phyloP scores from a whole-genome alignment of 1,284 basidiomycete genomes.

The Pseudozyma pruni region DNA sequence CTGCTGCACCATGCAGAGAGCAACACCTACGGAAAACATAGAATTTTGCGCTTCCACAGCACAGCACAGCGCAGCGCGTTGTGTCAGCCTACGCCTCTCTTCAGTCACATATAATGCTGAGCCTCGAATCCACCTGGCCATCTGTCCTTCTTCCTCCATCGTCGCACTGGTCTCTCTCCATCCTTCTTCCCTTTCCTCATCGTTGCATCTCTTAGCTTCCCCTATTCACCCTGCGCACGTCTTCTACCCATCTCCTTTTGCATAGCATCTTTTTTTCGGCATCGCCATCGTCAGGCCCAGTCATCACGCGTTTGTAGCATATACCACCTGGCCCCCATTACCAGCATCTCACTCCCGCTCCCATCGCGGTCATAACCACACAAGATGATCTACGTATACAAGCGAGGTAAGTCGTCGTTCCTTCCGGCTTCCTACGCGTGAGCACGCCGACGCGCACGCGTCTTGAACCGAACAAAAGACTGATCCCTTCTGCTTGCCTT shows the following conservation, averaged over 20 bases:
- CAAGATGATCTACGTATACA: constrained; percentile 66
- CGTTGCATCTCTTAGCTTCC: constrained; percentile 5
- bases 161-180: constrained; percentile 26
- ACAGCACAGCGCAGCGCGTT: constrained; percentile 13
- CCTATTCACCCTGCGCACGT: constrained; percentile 18
- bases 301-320: constrained; percentile 11
- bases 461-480: not conserved
- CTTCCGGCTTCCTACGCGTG: not conserved
- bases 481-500: constrained; percentile 3
- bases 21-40: constrained; percentile 27
- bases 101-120: constrained; percentile 39
- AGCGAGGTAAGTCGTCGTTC: constrained; percentile 55
- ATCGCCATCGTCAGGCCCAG: constrained; percentile 6
- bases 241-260: constrained; percentile 5
- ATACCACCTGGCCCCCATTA: constrained; percentile 9
- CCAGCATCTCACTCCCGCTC: constrained; percentile 8
- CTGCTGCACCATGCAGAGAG: constrained; percentile 15
- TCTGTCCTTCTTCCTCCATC: constrained; percentile 39
- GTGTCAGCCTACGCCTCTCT: too few relatives aligned
- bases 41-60: constrained; percentile 16
- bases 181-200: not conserved
- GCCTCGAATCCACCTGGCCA: constrained; percentile 3
- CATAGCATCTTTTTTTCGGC: constrained; percentile 11
- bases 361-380: constrained; percentile 8
- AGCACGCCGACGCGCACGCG: constrained; percentile 8